A percentile compares a stretch with the other conserved stretches of the same genome.
Evolutionary conservation across 768 basidiomycete species (phyloP).

Genomic region (Boletus subcaerulescens): DNA sequence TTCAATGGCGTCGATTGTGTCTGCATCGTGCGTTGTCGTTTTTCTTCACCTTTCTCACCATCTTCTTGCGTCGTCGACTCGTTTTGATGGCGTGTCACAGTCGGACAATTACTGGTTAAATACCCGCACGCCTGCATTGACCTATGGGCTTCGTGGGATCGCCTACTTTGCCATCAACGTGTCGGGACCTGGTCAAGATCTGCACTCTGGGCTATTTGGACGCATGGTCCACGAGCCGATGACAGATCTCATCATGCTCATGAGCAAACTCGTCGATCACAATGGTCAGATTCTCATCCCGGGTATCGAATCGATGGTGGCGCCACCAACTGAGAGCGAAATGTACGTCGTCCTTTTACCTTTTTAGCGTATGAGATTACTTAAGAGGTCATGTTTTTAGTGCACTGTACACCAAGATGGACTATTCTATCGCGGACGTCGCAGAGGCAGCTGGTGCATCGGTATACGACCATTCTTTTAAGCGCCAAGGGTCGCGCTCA

Average conservation of each 20-base stretch:
- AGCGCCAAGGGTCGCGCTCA: not conserved
- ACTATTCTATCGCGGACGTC: constrained; percentile 71
- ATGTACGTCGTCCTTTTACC: constrained; percentile 37
- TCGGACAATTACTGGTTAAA: constrained; percentile 96
- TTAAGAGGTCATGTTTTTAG: constrained; percentile 32
- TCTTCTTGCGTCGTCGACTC: not conserved
- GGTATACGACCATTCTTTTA: constrained; percentile 1
- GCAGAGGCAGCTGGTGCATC: constrained; percentile 72
- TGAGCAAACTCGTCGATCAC: constrained; percentile 80
- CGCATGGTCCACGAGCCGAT: constrained; percentile 86
- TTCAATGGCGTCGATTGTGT: constrained; percentile 89
- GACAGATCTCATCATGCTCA: constrained; percentile 84
- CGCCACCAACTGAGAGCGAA: constrained; percentile 69
- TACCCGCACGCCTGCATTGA: constrained; percentile 73
- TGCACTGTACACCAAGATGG: constrained; percentile 67
- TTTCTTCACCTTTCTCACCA: not conserved
- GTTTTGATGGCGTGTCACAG: constrained; percentile 31
- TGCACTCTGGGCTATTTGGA: constrained; percentile 90
- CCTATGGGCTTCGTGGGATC: constrained; percentile 87
- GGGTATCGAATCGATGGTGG: constrained; percentile 84
- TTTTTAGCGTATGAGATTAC: not conserved
- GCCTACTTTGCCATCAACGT: constrained; percentile 83
- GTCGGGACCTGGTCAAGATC: constrained; percentile 79
- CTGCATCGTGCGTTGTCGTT: constrained; percentile 68
- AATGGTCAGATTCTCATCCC: constrained; percentile 85